phyloP scores from a whole-genome alignment of 306 rosid genomes.

The Sphenostylis stenocarpa region DNA sequence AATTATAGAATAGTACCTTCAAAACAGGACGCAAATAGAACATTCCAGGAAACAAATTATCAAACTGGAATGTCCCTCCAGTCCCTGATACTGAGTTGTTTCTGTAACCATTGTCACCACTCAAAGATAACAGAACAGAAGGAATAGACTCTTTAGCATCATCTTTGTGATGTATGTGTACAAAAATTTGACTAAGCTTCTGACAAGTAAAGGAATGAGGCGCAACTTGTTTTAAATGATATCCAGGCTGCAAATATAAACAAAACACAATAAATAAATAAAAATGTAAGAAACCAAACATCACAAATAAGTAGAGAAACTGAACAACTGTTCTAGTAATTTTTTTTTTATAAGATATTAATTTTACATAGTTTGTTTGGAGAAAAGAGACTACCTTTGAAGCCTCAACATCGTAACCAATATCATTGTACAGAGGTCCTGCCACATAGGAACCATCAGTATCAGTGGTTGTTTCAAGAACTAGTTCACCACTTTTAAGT shows the following conservation, averaged over 20 bases:
- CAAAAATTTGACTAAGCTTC: constrained; percentile 95
- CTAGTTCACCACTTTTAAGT: constrained; percentile 68
- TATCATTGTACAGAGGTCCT: constrained; percentile 90
- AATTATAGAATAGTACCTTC: constrained; percentile 58
- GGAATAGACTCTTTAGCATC: constrained; percentile 74
- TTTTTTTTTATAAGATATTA: constrained; percentile 1
- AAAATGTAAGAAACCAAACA: constrained; percentile 24
- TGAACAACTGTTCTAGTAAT: constrained; percentile 18
- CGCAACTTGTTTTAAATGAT: constrained; percentile 79
- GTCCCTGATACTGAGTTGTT: constrained; percentile 85
- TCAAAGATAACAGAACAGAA: constrained; percentile 87
- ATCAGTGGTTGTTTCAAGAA: constrained; percentile 77
- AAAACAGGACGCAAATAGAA: constrained; percentile 96
- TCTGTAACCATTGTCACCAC: constrained; percentile 92
- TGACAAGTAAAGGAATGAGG: constrained; percentile 84
- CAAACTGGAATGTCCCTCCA: constrained; percentile 78
- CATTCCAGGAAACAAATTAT: constrained; percentile 87
- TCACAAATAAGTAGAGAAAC: constrained; percentile 13
- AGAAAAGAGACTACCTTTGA: constrained; percentile 59
- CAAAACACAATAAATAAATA: constrained; percentile 5
- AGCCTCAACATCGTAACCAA: constrained; percentile 74
- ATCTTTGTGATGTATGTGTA: constrained; percentile 66
- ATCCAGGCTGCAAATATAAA: constrained; percentile 72
- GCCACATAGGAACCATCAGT: constrained; percentile 71
- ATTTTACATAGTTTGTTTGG: constrained; percentile 2